phyloP scores from a whole-genome alignment of 345 rosid species.

The Lepidium didymum region DNA sequence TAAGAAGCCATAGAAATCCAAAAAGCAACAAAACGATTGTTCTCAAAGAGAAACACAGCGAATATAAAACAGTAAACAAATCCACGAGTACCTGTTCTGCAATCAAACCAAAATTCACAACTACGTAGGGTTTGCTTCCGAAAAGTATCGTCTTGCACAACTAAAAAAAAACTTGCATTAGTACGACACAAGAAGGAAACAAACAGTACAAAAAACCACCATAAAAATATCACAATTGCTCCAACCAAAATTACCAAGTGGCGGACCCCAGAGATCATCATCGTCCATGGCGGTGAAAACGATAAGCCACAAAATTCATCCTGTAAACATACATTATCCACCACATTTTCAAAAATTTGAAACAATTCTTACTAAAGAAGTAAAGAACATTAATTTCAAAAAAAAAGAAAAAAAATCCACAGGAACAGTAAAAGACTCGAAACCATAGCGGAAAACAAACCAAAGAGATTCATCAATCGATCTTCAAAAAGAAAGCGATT shows the following conservation, averaged over 20 bases:
- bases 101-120: conserved; percentile 39
- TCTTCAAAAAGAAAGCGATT: background rate
- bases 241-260: conserved; percentile 24
- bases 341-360: background rate
- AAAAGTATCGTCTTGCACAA: conserved; percentile 29
- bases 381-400: background rate
- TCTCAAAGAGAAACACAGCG: background rate
- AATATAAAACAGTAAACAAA: background rate
- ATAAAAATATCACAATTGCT: background rate
- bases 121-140: conserved; percentile 28
- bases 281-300: conserved; percentile 30
- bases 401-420: background rate
- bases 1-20: conserved; percentile 7
- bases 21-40: background rate
- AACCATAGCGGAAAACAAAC: conserved; percentile 7
- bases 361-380: background rate
- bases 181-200: background rate
- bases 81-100: conserved; percentile 38
- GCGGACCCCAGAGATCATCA: conserved; percentile 58
- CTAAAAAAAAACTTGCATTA: background rate
- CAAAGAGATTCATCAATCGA: background rate
- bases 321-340: conserved; percentile 1
- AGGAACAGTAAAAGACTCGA: background rate
- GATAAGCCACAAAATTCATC: conserved; percentile 14
- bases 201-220: background rate